Conservation (phyloP, 768 basidiomycete genomes). For the Phlegmacium glaucopus region DNA sequence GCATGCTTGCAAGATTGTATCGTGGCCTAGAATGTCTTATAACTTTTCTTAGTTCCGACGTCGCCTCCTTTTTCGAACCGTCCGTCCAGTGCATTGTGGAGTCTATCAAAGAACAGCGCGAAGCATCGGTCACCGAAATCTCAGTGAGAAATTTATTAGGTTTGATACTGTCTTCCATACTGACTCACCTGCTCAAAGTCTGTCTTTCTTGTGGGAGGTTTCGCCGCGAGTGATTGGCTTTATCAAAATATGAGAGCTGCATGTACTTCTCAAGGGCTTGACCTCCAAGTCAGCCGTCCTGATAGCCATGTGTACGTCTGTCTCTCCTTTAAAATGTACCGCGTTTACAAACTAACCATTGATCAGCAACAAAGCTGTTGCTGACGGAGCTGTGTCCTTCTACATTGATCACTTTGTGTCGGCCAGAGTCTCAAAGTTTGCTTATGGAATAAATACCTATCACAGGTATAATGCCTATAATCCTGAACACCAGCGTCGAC, state of each 20-base stretch:
- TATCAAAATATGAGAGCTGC: constrained; percentile 25
- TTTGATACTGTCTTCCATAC: neutral
- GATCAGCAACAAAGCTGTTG: constrained; percentile 21
- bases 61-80: constrained; percentile 25
- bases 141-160: constrained; percentile 4
- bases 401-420: constrained; percentile 19
- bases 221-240: constrained; percentile 42
- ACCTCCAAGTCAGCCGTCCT: constrained; percentile 23
- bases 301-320: constrained; percentile 46
- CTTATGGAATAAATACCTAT: constrained; percentile 24
- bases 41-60: constrained; percentile 11
- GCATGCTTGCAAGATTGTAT: constrained; percentile 2
- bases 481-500: constrained; percentile 35
- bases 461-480: constrained; percentile 28
- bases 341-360: neutral
- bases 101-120: constrained; percentile 15
- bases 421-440: constrained; percentile 16
- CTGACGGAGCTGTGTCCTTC: constrained; percentile 22
- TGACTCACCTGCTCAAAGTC: neutral
- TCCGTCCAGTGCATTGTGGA: constrained; percentile 22
- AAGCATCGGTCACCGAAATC: constrained; percentile 6
- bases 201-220: constrained; percentile 44
- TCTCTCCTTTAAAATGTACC: neutral
- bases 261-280: constrained; percentile 17
- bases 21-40: no score